Base-by-base conservation (phyloP, 768 basidiomycete genomes). In the Candolleomyces aberdarensis region DNA sequence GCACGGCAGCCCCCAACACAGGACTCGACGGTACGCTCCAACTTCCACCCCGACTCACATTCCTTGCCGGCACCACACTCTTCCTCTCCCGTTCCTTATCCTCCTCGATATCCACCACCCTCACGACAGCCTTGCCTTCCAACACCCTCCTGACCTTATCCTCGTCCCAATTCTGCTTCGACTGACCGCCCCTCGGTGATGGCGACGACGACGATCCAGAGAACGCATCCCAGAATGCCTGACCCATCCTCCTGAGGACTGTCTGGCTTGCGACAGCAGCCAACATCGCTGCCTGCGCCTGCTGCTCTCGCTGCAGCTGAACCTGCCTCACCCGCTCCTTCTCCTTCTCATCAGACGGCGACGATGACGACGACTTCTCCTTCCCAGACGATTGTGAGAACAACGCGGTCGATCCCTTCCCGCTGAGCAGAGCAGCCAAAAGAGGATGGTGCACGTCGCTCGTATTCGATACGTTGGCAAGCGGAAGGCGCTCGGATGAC, bases 181-280 rank as follows among this genome's bases (percentile, higher is more conserved):
- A 14, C 29, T 3, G 26, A 3, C 3, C 26, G 26, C 26, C 26
- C 26, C 26, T 26, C 26, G 26, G 3, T 26, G 26, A 26, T 3
- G 26, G 57, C n/a, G 72, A 61, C 3, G 68, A 54, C 39, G 74
- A 70, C 17, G 72, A 60, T 0, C 86, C 87, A n/a, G 87, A 81
- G 74, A 95, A 95, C 15, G 94, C 94, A 64, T 93, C 92, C 89
- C 92, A 91, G 76, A 95, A 94, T 48, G 92, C 91, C 22, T 77
- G 71, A 5, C 89, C 87, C 36, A 95, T 79, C 67, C 86, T 87
- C 67, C 78, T 75, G 55, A 91, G 64, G 31, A 96, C 75, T 0
- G 93, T 94, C 75, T 92, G 87, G 50, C 85, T 84, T 9, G 91
- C 92, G 63, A 92, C 78, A n/a, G 84, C 82, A 13, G 92, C 92